phyloP scores from a whole-genome alignment of 495 filamentous ascomycete species.

The Penicillium robsamsonii region DNA sequence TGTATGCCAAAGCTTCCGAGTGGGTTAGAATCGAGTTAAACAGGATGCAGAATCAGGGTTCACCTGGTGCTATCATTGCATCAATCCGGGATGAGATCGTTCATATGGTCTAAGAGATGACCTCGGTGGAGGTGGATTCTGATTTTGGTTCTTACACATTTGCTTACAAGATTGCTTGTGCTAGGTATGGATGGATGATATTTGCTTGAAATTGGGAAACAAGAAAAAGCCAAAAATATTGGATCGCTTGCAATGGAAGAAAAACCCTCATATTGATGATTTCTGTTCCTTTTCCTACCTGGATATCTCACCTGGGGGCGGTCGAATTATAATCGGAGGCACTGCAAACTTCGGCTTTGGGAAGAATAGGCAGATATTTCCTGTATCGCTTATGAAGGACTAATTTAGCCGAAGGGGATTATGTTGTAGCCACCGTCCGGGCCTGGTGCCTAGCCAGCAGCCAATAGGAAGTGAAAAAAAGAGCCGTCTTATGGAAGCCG shows the following conservation, averaged over 20 bases:
- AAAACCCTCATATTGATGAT: not conserved
- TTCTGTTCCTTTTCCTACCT: not conserved
- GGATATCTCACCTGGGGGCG: too few species aligned
- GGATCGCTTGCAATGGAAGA: not conserved
- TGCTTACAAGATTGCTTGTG: not conserved
- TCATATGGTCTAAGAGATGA: not conserved
- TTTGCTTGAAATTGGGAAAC: not conserved
- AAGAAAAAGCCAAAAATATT: not conserved
- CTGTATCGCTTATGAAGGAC: too few species aligned
- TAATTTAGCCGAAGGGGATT: too few species aligned
- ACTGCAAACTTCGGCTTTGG: too few species aligned
- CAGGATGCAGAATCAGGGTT: not conserved
- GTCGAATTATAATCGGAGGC: too few species aligned
- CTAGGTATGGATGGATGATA: not conserved
- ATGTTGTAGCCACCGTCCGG: too few species aligned
- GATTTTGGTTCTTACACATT: not conserved
- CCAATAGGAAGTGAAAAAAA: too few species aligned
- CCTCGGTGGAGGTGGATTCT: not conserved
- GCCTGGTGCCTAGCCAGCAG: too few species aligned
- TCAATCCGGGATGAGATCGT: not conserved
- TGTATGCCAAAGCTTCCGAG: slow-evolving; percentile 34
- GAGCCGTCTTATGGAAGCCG: too few species aligned
- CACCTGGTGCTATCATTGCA: not conserved
- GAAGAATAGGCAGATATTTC: too few species aligned
- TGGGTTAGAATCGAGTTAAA: slow-evolving; percentile 24